These are phyloP conservation scores for Pseudopithomyces maydicus DNA, from an alignment of 2,329 filamentous ascomycete genomes.

Conservation along the genomic window DNA sequence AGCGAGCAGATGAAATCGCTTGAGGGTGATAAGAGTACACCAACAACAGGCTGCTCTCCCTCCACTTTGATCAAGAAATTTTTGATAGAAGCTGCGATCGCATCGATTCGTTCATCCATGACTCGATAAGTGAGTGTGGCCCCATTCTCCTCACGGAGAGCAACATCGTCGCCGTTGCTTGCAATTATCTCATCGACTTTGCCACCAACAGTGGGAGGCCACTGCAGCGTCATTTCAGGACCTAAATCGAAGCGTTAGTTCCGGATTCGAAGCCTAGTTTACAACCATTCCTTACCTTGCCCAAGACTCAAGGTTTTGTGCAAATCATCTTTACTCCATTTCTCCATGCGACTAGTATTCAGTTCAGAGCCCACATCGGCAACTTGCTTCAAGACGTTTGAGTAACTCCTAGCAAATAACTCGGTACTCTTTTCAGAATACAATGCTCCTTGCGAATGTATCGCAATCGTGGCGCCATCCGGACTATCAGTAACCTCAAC, in stretches of 20 bases:
- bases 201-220: slow-evolving; percentile 43
- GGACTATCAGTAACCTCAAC: slow-evolving; percentile 17
- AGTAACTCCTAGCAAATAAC: slow-evolving; percentile 25
- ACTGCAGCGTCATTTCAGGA: slow-evolving; percentile 25
- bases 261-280: not conserved
- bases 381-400: slow-evolving; percentile 23
- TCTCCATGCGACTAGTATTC: slow-evolving; percentile 4
- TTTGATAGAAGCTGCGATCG: slow-evolving; percentile 36
- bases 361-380: slow-evolving; percentile 15
- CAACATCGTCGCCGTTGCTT: slow-evolving; percentile 19
- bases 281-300: slow-evolving; percentile 10
- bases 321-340: slow-evolving; percentile 7
- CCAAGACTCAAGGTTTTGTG: slow-evolving; percentile 5
- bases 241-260: slow-evolving; percentile 16
- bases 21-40: slow-evolving; percentile 49
- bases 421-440: slow-evolving; percentile 34
- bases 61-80: not conserved
- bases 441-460: slow-evolving; percentile 34
- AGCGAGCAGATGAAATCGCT: slow-evolving; percentile 33
- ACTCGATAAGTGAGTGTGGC: slow-evolving; percentile 43
- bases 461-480: slow-evolving; percentile 3
- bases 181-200: slow-evolving; percentile 44
- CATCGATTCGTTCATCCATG: slow-evolving; percentile 39
- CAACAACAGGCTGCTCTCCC: slow-evolving; percentile 28
- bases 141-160: slow-evolving; percentile 35